Evolutionary conservation across 345 rosid genomes (phyloP), one percentile per base, ranked within the genome.

Genomic region (Gossypium bickii): DNA sequence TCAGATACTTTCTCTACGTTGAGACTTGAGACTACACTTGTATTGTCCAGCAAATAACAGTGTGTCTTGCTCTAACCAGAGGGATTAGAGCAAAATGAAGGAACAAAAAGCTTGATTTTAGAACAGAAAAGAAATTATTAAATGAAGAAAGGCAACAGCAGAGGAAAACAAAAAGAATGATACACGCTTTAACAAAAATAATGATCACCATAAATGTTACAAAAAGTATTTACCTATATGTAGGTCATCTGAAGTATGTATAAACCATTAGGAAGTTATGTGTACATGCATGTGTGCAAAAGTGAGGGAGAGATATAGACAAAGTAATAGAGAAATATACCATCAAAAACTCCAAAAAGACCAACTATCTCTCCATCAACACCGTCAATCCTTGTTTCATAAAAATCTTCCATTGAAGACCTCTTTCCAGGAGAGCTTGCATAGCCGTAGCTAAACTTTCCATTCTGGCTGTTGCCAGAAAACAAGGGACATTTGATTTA

Each of bases 291-390:
- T 67, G 52, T 65, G 2, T 9, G 18, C 64, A 61, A 48, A 76
- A 45, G 43, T 62, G 59, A 63, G 52, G 59, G 72, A 67, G 25
- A 51, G 4, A 27, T 17, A 45, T 11, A 58, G 29, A 47, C 3
- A 25, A 2, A 60, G 65, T 11, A 58, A 72, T 76, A 71, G 72
- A 74, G 65, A 20, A 78, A 79, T 59, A 68, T 81, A 96, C 99
- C 99, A 76, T 96, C 99, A 85, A 96, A 96, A 80, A 96, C 99
- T 74, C 97, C 99, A 87, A 96, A 96, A 2, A 93, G 90, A 53
- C 97, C 99, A 81, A 96, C 97, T 66, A 92, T 93, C 80, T 93
- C 93, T 57, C 97, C 99, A 18, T 88, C 87, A 78, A 96, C 92
- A 60, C 92, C 97, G 80, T 90, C 97, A 65, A 96, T 93, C 80